Conservation (phyloP, 495 filamentous ascomycete genomes). For the Rusavskia elegans region DNA sequence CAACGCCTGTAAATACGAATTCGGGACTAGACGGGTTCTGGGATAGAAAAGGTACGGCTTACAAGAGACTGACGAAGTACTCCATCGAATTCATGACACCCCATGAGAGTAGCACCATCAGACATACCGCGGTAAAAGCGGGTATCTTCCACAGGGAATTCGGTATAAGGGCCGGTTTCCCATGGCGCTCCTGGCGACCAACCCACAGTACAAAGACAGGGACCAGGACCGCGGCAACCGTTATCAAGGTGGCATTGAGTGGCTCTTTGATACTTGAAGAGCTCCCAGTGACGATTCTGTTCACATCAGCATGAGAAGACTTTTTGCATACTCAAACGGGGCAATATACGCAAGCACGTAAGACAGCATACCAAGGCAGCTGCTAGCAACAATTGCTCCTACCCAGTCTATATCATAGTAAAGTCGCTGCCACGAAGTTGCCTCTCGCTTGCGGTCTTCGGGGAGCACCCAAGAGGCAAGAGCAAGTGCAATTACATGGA, state of each 20-base stretch:
- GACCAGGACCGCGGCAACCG: conserved; percentile 20
- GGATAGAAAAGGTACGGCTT: too few relatives aligned
- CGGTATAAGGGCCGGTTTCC: conserved; percentile 33
- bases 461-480: conserved; percentile 23
- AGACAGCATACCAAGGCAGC: conserved; percentile 26
- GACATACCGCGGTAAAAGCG: conserved; percentile 31
- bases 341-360: conserved; percentile 24
- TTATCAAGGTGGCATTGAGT: conserved; percentile 25
- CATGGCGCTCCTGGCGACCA: conserved; percentile 21
- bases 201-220: conserved; percentile 34
- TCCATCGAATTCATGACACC: conserved; percentile 33
- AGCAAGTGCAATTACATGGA: conserved; percentile 16
- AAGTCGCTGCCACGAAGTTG: conserved; percentile 7
- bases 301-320: background rate
- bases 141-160: conserved; percentile 37
- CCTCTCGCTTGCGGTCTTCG: background rate
- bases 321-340: too few relatives aligned
- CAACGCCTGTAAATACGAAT: background rate
- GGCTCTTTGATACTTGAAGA: conserved; percentile 20
- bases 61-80: conserved; percentile 26
- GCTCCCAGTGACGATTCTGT: conserved; percentile 18
- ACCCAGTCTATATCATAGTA: conserved; percentile 34
- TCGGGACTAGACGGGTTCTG: background rate
- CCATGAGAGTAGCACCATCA: conserved; percentile 32
- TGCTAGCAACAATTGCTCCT: conserved; percentile 25